phyloP scores from a whole-genome alignment of 208 protist genomes.

The Crithidia fasciculata region DNA sequence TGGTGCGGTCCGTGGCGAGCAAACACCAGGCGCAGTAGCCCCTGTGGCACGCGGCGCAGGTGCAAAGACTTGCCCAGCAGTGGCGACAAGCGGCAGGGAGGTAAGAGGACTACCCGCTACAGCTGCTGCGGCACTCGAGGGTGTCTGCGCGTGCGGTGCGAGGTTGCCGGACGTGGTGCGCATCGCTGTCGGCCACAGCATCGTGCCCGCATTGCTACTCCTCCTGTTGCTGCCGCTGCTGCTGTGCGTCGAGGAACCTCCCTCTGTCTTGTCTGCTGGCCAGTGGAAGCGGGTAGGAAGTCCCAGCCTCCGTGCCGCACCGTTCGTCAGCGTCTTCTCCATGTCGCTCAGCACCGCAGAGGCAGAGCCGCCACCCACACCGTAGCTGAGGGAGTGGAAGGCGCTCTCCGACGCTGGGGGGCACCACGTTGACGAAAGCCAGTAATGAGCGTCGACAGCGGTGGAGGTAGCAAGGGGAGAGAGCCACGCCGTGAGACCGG shows the following conservation, averaged over 20 bases:
- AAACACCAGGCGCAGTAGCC: too few relatives aligned
- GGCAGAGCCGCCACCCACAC: neutral
- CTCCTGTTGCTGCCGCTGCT: neutral
- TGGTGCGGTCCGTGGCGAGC: neutral
- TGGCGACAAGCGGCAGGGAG: neutral
- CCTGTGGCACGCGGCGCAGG: neutral
- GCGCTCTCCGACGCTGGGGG: constrained; percentile 12
- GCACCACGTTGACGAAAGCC: neutral
- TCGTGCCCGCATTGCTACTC: neutral
- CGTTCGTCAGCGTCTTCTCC: constrained; percentile 43
- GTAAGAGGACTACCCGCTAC: neutral
- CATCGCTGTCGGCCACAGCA: constrained; percentile 37
- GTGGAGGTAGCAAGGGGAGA: neutral
- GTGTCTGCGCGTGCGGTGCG: constrained; percentile 1
- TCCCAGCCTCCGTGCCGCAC: constrained; percentile 31
- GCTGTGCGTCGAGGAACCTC: too few relatives aligned
- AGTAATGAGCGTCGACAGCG: neutral
- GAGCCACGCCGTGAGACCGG: neutral
- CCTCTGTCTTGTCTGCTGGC: neutral
- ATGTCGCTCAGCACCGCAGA: constrained; percentile 13
- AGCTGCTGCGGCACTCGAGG: neutral
- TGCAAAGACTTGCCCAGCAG: neutral
- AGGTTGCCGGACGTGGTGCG: constrained; percentile 18
- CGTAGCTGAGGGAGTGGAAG: constrained; percentile 15
- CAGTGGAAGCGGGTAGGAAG: constrained; percentile 58